Evolutionary conservation across 2,329 filamentous ascomycete species (phyloP).

Genomic region (Claviceps citrina): DNA sequence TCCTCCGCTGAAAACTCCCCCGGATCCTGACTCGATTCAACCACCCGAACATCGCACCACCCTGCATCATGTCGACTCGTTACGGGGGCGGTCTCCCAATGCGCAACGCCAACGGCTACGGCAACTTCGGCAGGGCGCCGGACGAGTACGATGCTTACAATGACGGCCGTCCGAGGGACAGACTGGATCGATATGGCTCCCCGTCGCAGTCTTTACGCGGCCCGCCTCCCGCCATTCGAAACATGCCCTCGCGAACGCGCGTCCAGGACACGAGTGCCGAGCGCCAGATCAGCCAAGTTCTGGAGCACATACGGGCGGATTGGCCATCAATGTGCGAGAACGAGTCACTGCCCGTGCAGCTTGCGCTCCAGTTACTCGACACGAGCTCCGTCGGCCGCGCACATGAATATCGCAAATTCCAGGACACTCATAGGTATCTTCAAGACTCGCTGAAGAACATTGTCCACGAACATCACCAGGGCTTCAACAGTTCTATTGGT

Average conservation of each 20-base stretch:
- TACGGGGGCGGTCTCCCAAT: constrained; percentile 25
- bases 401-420: constrained; percentile 73
- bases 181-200: constrained; percentile 27
- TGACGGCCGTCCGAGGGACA: constrained; percentile 29
- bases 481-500: constrained; percentile 97
- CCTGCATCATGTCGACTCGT: constrained; percentile 33
- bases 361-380: constrained; percentile 90
- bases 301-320: constrained; percentile 71
- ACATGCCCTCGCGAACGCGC: constrained; percentile 21
- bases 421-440: constrained; percentile 71
- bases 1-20: neutral
- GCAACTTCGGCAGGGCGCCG: constrained; percentile 23
- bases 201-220: constrained; percentile 19
- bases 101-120: constrained; percentile 27
- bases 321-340: constrained; percentile 86
- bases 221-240: constrained; percentile 17
- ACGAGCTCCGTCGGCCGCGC: constrained; percentile 84
- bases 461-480: constrained; percentile 96
- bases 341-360: constrained; percentile 82
- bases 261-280: constrained; percentile 34
- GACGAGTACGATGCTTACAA: constrained; percentile 33
- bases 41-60: neutral
- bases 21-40: neutral
- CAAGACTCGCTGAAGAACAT: constrained; percentile 86
- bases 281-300: constrained; percentile 44